phyloP scores from a whole-genome alignment of 2,329 filamentous ascomycete genomes.

The Nemania sp. region DNA sequence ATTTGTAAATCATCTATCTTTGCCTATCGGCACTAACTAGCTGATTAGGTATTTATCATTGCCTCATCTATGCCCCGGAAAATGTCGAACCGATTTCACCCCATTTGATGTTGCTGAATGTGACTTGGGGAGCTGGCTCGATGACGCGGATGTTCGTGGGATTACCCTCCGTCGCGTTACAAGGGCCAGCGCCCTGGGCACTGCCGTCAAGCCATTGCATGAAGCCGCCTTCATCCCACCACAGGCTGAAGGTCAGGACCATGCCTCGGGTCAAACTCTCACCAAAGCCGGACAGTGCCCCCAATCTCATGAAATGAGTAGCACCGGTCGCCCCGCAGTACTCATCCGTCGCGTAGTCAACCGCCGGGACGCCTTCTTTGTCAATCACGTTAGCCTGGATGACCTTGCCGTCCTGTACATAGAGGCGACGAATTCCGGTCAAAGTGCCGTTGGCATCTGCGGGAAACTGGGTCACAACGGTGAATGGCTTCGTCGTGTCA shows the following conservation, averaged over 20 bases:
- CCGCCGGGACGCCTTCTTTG: slow-evolving; percentile 41
- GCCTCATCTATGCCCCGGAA: slow-evolving; percentile 8
- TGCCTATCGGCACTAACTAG: neutral
- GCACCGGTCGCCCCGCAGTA: slow-evolving; percentile 44
- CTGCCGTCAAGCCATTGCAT: slow-evolving; percentile 61
- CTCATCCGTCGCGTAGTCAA: slow-evolving; percentile 37
- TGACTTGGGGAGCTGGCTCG: slow-evolving; percentile 53
- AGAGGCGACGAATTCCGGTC: slow-evolving; percentile 42
- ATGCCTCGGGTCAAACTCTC: slow-evolving; percentile 50
- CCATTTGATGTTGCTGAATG: slow-evolving; percentile 60
- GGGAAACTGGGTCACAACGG: slow-evolving; percentile 45
- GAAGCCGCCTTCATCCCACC: slow-evolving; percentile 54
- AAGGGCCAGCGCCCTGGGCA: slow-evolving; percentile 55
- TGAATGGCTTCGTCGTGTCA: slow-evolving; percentile 44
- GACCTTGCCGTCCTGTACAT: slow-evolving; percentile 44
- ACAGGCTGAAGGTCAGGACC: slow-evolving; percentile 57
- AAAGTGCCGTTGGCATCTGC: slow-evolving; percentile 41
- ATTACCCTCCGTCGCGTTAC: slow-evolving; percentile 51
- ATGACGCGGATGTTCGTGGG: slow-evolving; percentile 50
- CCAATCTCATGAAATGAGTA: slow-evolving; percentile 42
- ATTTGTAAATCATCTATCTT: slow-evolving; percentile 1
- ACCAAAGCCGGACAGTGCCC: slow-evolving; percentile 49
- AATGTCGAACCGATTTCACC: slow-evolving; percentile 59
- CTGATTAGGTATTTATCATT: neutral
- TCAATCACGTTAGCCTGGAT: slow-evolving; percentile 40